A percentile compares a stretch with the other conserved stretches of the same genome.
phyloP scores from a whole-genome alignment of 129 eudicot genomes.

The Escallonia rubra region DNA sequence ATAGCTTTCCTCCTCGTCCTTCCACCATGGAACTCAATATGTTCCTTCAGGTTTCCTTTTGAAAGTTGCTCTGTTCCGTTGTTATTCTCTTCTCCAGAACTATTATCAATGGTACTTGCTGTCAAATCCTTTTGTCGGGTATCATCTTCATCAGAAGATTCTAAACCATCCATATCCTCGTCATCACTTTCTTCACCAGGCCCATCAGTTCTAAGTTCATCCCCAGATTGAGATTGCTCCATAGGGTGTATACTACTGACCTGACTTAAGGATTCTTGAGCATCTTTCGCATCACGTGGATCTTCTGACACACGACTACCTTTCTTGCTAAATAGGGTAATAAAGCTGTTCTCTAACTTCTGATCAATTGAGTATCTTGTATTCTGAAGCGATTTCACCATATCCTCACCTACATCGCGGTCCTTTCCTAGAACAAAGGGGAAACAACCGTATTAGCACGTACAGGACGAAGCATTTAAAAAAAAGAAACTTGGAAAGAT shows the following conservation, averaged over 20 bases:
- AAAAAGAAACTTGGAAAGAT: too few species aligned
- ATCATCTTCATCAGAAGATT: slow-evolving; percentile 24
- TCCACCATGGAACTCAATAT: slow-evolving; percentile 58
- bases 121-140: neutral
- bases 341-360: slow-evolving; percentile 62
- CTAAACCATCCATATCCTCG: slow-evolving; percentile 32
- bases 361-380: slow-evolving; percentile 66
- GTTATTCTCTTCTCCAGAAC: slow-evolving; percentile 28
- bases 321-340: slow-evolving; percentile 55
- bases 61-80: slow-evolving; percentile 12
- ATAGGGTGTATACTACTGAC: slow-evolving; percentile 18
- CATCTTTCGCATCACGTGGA: slow-evolving; percentile 26
- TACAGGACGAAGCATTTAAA: neutral
- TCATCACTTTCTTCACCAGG: slow-evolving; percentile 49
- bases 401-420: slow-evolving; percentile 74
- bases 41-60: slow-evolving; percentile 37
- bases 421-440: slow-evolving; percentile 46
- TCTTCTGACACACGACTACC: slow-evolving; percentile 20
- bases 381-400: slow-evolving; percentile 85
- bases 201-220: slow-evolving; percentile 26
- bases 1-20: slow-evolving; percentile 82
- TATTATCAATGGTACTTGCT: slow-evolving; percentile 12
- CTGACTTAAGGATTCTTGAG: slow-evolving; percentile 26
- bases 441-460: slow-evolving; percentile 1
- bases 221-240: slow-evolving; percentile 34